phyloP scores from a whole-genome alignment of 352 stramenopile species.

The Phytophthora nicotianae region DNA sequence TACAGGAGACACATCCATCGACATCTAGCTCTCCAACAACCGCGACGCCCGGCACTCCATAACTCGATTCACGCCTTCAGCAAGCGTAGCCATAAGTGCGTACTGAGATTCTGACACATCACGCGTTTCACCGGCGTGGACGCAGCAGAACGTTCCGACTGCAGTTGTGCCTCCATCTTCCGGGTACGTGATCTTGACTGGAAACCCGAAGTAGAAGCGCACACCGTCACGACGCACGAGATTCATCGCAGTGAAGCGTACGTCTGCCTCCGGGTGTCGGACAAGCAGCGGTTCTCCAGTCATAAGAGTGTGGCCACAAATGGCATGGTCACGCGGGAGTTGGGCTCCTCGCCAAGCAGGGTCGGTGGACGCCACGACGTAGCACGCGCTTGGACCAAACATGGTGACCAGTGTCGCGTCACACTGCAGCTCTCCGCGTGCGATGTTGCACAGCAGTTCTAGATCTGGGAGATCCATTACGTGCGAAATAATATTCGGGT shows the following conservation, averaged over 20 bases:
- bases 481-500: constrained; percentile 38
- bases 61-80: constrained; percentile 49
- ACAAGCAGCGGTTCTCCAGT: constrained; percentile 54
- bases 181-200: constrained; percentile 36
- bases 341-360: constrained; percentile 32
- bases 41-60: constrained; percentile 37
- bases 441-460: constrained; percentile 66
- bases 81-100: constrained; percentile 45
- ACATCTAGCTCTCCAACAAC: constrained; percentile 24
- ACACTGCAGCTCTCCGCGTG: constrained; percentile 53
- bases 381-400: constrained; percentile 38
- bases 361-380: constrained; percentile 55
- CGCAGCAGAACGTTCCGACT: constrained; percentile 62
- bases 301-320: constrained; percentile 71
- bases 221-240: constrained; percentile 39
- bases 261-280: constrained; percentile 56
- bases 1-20: constrained; percentile 6
- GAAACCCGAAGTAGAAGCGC: constrained; percentile 74
- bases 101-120: constrained; percentile 66
- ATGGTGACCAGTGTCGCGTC: constrained; percentile 55
- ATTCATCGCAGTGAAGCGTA: constrained; percentile 57
- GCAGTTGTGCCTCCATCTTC: constrained; percentile 33
- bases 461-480: constrained; percentile 63
- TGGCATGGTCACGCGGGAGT: constrained; percentile 51
- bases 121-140: constrained; percentile 43